Evolutionary conservation across 1,139 yeast genomes (phyloP), one percentile per base, ranked within the genome.

Genomic region (Saccharomycopsis hybrid): DNA sequence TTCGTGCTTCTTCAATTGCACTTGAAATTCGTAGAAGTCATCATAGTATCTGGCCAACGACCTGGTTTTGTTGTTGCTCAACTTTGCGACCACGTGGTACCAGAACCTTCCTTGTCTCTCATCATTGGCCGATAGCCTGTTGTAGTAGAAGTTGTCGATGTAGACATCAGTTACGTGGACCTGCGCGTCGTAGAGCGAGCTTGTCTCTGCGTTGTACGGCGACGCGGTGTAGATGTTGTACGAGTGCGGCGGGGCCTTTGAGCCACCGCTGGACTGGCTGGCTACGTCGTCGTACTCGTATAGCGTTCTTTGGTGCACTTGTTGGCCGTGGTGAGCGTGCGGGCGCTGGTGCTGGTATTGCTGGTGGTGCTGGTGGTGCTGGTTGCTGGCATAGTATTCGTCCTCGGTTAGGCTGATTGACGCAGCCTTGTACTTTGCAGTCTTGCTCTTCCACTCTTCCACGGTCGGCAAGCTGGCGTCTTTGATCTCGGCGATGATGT

Each of bases 21-120:
- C 92, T 65, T 94, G 98, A 62, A 90, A 78, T 66, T 92, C 96
- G 65, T 90, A 92, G 64, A 94, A 94, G 68, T 94, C 98, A 65
- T 92, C 97, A 66, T 94, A 94, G 67, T 78, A 90, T 56, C 98
- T 77, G 66, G 94, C 89, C 56, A 94, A 71, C 54, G 81, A 78
- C 54, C 97, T 75, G 38, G 69, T 68, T 52, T 76, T 73, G 7
- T 95, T 95, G 62, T 82, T 82, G 37, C 83, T 76, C 57, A 89
- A 69, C 52, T 77, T 75, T 39, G 87, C 89, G 38, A 77, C 73
- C 2, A 92, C 79, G 53, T 87, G 74, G 65, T 86, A 92, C 85
- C 95, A 94, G 66, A 88, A 92, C 56, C 95, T 77, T 13, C 94
- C 96, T 54, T 85, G 87, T 55, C 87, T 92, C 3, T 44, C 54